Percentiles rank a stretch among this genome's conserved stretches.
Evolutionary conservation across 2,329 filamentous ascomycete species (phyloP).

Genomic region (Torrubiella hemipterigena): DNA sequence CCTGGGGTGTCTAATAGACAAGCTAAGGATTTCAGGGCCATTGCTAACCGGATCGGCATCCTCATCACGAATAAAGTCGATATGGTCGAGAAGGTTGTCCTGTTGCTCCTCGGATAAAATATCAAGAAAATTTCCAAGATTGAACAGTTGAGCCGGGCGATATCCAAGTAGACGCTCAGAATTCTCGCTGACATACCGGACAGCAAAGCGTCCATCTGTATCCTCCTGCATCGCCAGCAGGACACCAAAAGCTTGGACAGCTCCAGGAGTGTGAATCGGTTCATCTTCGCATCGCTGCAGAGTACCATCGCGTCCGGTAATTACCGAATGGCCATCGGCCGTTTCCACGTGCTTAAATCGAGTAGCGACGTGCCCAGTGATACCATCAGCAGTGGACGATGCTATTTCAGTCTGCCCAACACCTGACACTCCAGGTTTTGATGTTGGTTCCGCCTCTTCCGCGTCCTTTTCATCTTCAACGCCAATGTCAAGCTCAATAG

Average conservation of each 20-base stretch:
- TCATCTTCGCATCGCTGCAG: slow-evolving; percentile 82
- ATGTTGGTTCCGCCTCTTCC: too few relatives aligned
- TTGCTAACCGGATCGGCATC: slow-evolving; percentile 62
- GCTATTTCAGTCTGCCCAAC: too few relatives aligned
- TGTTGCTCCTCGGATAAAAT: slow-evolving; percentile 74
- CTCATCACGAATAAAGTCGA: slow-evolving; percentile 80
- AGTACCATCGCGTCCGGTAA: slow-evolving; percentile 64
- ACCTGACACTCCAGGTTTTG: slow-evolving; percentile 10
- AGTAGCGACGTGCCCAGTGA: slow-evolving; percentile 33
- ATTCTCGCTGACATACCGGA: slow-evolving; percentile 73
- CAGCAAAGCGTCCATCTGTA: slow-evolving; percentile 51
- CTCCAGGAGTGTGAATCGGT: slow-evolving; percentile 77
- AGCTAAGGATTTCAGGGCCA: slow-evolving; percentile 75
- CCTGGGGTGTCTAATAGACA: slow-evolving; percentile 53
- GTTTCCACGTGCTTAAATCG: slow-evolving; percentile 72
- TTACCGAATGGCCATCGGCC: slow-evolving; percentile 67
- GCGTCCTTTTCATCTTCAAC: too few relatives aligned
- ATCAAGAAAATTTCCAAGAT: slow-evolving; percentile 64
- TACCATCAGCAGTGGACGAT: too few relatives aligned
- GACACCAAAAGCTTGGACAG: slow-evolving; percentile 68
- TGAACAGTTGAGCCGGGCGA: slow-evolving; percentile 64
- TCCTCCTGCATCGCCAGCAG: slow-evolving; percentile 65
- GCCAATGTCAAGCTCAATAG: slow-evolving; percentile 21
- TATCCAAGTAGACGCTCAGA: slow-evolving; percentile 64
- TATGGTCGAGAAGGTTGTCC: slow-evolving; percentile 73